phyloP scores from a whole-genome alignment of 2,329 filamentous ascomycete species.

The Penicillium griseofulvum region DNA sequence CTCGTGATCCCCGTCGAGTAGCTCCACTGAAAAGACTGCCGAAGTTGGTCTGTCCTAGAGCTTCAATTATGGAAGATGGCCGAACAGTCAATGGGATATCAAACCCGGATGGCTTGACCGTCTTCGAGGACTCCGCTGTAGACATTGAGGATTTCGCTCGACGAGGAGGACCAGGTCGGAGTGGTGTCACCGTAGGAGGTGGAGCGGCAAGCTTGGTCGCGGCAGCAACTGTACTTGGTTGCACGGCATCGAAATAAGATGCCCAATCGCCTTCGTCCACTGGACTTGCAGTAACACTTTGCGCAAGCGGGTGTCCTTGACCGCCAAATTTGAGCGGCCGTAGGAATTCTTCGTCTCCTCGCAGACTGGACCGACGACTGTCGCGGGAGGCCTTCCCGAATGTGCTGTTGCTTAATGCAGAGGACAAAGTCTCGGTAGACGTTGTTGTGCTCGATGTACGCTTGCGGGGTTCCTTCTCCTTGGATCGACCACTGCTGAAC shows the following conservation, averaged over 20 bases:
- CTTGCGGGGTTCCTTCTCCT: slow-evolving; percentile 45
- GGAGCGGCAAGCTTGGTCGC: slow-evolving; percentile 7
- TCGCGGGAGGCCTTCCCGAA: slow-evolving; percentile 54
- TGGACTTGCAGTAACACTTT: slow-evolving; percentile 70
- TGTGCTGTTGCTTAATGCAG: slow-evolving; percentile 55
- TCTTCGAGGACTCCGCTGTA: slow-evolving; percentile 48
- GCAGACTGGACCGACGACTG: slow-evolving; percentile 55
- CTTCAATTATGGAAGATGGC: slow-evolving; percentile 30
- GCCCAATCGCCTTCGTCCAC: slow-evolving; percentile 42
- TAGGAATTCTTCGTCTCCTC: slow-evolving; percentile 57
- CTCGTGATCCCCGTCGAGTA: slow-evolving; percentile 36
- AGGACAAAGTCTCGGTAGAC: slow-evolving; percentile 54
- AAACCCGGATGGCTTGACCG: slow-evolving; percentile 38
- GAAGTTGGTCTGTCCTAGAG: slow-evolving; percentile 33
- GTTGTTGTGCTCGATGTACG: slow-evolving; percentile 52
- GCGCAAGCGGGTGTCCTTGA: slow-evolving; percentile 67
- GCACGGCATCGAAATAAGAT: slow-evolving; percentile 38
- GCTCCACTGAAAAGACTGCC: slow-evolving; percentile 43
- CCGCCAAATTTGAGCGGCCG: slow-evolving; percentile 51
- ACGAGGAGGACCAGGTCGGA: slow-evolving; percentile 40
- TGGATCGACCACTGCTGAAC: slow-evolving; percentile 46
- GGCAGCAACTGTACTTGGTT: slow-evolving; percentile 6
- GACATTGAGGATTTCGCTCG: slow-evolving; percentile 45
- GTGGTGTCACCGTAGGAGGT: slow-evolving; percentile 21
- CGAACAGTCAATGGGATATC: slow-evolving; percentile 22